phyloP scores from a whole-genome alignment of 257 asterid species.

The Solanum infundibuliforme region DNA sequence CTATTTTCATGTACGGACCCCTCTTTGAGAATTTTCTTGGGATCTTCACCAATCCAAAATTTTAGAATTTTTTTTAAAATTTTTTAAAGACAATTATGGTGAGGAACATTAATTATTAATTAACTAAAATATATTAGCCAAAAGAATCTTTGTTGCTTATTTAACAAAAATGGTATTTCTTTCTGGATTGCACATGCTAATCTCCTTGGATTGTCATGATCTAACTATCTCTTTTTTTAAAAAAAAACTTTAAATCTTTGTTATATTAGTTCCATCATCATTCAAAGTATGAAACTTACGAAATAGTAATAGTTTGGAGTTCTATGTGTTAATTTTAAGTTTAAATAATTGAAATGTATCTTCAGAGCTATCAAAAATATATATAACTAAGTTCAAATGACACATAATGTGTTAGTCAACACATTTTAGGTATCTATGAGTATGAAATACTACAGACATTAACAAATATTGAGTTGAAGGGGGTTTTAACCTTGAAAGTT shows the following conservation, averaged over 20 bases:
- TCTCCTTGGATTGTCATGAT: background rate
- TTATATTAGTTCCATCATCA: background rate
- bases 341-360: background rate
- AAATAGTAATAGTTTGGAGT: background rate
- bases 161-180: constrained; percentile 12
- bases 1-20: constrained; percentile 35
- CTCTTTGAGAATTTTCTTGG: constrained; percentile 26
- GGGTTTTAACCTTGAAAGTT: background rate
- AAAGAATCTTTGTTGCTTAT: constrained; percentile 38
- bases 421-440: background rate
- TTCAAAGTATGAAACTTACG: background rate
- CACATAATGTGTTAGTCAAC: background rate
- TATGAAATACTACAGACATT: background rate
- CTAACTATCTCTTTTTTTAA: background rate
- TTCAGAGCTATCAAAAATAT: too few species aligned
- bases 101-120: constrained; percentile 13
- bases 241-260: background rate
- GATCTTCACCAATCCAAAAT: constrained; percentile 22
- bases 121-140: constrained; percentile 11
- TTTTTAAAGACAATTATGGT: constrained; percentile 6
- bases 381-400: background rate
- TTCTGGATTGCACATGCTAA: constrained; percentile 42
- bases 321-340: background rate
- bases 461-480: background rate
- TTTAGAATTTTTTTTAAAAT: background rate